These are phyloP conservation scores for Aspergillus sclerotialis DNA, from an alignment of 2,329 filamentous ascomycete genomes.

Conservation along the genomic window DNA sequence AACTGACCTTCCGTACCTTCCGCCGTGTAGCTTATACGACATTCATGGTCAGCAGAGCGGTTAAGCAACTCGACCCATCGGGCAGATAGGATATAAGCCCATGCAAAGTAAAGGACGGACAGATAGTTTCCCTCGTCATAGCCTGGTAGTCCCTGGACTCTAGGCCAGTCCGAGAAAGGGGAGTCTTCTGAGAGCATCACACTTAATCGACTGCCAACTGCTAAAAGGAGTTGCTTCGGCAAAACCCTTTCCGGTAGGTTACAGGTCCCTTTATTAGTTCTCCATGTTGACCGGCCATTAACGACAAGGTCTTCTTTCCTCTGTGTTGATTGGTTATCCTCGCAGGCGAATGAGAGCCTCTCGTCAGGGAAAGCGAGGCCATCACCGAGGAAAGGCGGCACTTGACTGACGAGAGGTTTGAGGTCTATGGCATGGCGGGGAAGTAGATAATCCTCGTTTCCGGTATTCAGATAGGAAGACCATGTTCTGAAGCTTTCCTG, in stretches of 20 bases:
- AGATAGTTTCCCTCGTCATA: conserved; percentile 17
- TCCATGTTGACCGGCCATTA: conserved; percentile 14
- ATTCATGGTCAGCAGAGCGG: conserved; percentile 12
- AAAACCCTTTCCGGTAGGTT: conserved; percentile 9
- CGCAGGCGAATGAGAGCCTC: conserved; percentile 9
- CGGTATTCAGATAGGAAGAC: conserved; percentile 8
- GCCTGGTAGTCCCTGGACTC: conserved; percentile 9
- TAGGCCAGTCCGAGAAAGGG: conserved; percentile 12
- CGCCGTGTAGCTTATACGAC: conserved; percentile 5
- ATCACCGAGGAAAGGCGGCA: conserved; percentile 12
- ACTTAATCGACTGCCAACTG: conserved; percentile 5
- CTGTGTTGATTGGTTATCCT: conserved; percentile 8
- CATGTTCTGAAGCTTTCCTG: conserved; percentile 8
- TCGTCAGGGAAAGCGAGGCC: conserved; percentile 4
- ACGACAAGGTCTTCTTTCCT: conserved; percentile 7
- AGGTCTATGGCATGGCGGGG: conserved; percentile 9
- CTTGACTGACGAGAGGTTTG: conserved; percentile 7
- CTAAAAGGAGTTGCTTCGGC: conserved; percentile 9
- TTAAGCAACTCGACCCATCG: conserved; percentile 16
- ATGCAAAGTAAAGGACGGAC: conserved; percentile 14
- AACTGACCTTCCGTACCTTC: background rate
- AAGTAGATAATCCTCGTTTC: conserved; percentile 4
- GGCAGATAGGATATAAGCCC: conserved; percentile 18
- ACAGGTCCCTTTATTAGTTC: conserved; percentile 9
- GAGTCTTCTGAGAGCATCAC: conserved; percentile 11